Evolutionary conservation across 1,284 basidiomycete species (phyloP).

Genomic region (Irpex rosettiformis): DNA sequence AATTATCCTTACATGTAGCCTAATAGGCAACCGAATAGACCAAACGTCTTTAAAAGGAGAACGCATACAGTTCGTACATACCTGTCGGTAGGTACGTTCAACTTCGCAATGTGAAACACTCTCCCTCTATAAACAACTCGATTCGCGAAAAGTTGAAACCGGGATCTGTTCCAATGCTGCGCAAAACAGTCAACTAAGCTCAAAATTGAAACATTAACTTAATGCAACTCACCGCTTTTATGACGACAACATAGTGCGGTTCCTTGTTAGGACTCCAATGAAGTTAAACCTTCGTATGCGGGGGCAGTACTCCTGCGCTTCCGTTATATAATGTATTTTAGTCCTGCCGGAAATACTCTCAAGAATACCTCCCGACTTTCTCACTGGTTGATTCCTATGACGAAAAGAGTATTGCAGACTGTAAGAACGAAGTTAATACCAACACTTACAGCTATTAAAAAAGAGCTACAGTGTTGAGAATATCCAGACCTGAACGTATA

Average conservation of each 20-base stretch:
- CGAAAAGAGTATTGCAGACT: background rate
- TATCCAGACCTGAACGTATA: background rate
- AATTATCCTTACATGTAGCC: background rate
- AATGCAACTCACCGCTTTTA: background rate
- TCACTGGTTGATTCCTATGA: background rate
- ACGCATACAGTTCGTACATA: background rate
- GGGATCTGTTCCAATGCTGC: background rate
- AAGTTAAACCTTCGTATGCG: background rate
- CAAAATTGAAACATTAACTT: background rate
- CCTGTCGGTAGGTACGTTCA: background rate
- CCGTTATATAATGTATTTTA: background rate
- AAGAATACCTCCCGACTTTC: background rate
- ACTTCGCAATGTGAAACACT: too few species aligned
- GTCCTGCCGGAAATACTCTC: background rate
- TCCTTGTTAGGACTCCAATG: background rate
- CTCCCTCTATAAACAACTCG: too few species aligned
- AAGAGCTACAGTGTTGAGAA: background rate
- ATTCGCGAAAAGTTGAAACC: background rate
- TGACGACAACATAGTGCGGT: background rate
- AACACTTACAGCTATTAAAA: too few species aligned
- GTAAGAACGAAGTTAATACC: background rate
- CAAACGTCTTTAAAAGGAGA: background rate
- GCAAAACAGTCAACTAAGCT: background rate
- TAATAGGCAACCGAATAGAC: background rate
- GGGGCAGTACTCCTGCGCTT: background rate